Percentiles rank a stretch among this genome's conserved stretches.
phyloP scores from a whole-genome alignment of 768 basidiomycete species.

The Russula olivacea region DNA sequence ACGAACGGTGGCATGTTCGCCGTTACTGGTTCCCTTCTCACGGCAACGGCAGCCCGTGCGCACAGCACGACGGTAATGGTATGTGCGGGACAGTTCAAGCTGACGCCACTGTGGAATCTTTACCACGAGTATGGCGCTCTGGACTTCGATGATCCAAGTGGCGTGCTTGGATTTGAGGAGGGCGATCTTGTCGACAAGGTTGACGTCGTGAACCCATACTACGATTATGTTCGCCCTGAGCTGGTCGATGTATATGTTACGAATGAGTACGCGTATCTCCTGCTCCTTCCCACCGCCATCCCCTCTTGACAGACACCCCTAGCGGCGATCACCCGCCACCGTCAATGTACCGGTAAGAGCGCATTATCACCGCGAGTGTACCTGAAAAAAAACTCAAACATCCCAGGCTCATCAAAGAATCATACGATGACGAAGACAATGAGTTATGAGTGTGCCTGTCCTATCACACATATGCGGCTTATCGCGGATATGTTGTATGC shows the following conservation, averaged over 20 bases:
- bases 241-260: conserved; percentile 92
- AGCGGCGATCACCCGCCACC: conserved; percentile 97
- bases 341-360: conserved; percentile 75
- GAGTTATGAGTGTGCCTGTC: conserved; percentile 47
- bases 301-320: conserved; percentile 18
- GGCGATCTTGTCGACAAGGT: conserved; percentile 78
- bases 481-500: conserved; percentile 11
- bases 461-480: conserved; percentile 11
- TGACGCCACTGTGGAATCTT: conserved; percentile 86
- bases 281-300: conserved; percentile 14
- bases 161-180: conserved; percentile 67
- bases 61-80: conserved; percentile 92
- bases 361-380: background rate
- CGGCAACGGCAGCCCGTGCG: conserved; percentile 79
- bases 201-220: conserved; percentile 93
- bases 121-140: conserved; percentile 82
- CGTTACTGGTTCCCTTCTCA: conserved; percentile 76
- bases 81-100: conserved; percentile 93
- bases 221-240: conserved; percentile 92
- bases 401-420: conserved; percentile 78
- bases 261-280: conserved; percentile 71
- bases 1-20: conserved; percentile 97
- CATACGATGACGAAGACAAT: conserved; percentile 92
- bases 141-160: conserved; percentile 69
- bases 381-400: conserved; percentile 18